Percentiles rank a stretch among this genome's conserved stretches.
phyloP scores from a whole-genome alignment of 768 basidiomycete species.

The Mycena haematopus region DNA sequence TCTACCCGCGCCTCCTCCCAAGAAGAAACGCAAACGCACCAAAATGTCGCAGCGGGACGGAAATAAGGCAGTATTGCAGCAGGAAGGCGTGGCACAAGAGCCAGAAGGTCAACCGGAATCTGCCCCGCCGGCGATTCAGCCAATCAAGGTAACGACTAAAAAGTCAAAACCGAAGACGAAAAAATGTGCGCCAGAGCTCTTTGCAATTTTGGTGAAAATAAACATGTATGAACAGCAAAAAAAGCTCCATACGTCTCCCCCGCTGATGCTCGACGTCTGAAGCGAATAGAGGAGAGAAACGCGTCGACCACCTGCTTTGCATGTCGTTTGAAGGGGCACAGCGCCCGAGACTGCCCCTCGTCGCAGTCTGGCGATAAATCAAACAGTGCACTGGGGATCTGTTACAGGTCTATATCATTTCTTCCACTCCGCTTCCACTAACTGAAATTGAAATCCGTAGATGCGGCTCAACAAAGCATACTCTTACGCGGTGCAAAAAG shows the following conservation, averaged over 20 bases:
- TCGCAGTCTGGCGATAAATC: conserved; percentile 35
- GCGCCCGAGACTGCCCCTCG: conserved; percentile 81
- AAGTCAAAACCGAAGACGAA: conserved; percentile 17
- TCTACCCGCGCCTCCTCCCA: conserved; percentile 40
- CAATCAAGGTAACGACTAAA: not conserved
- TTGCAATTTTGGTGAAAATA: conserved; percentile 21
- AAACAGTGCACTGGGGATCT: conserved; percentile 56
- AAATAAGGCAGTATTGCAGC: conserved; percentile 32
- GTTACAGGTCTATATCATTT: conserved; percentile 62
- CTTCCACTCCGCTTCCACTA: not conserved
- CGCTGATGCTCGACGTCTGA: conserved; percentile 68
- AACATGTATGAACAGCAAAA: conserved; percentile 23
- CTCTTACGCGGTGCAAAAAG: conserved; percentile 78
- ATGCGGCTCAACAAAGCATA: conserved; percentile 83
- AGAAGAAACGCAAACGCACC: conserved; percentile 67
- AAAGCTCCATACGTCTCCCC: conserved; percentile 36
- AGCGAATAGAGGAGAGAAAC: conserved; percentile 64
- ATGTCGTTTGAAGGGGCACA: conserved; percentile 84
- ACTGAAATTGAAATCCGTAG: conserved; percentile 44
- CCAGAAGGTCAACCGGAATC: conserved; percentile 23
- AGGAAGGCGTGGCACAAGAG: conserved; percentile 20
- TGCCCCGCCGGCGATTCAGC: conserved; percentile 14
- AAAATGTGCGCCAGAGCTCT: conserved; percentile 18
- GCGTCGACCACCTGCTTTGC: conserved; percentile 80
- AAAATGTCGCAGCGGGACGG: conserved; percentile 53